Evolutionary conservation across 768 basidiomycete species (phyloP).

Genomic region (Leccinum arenicola): DNA sequence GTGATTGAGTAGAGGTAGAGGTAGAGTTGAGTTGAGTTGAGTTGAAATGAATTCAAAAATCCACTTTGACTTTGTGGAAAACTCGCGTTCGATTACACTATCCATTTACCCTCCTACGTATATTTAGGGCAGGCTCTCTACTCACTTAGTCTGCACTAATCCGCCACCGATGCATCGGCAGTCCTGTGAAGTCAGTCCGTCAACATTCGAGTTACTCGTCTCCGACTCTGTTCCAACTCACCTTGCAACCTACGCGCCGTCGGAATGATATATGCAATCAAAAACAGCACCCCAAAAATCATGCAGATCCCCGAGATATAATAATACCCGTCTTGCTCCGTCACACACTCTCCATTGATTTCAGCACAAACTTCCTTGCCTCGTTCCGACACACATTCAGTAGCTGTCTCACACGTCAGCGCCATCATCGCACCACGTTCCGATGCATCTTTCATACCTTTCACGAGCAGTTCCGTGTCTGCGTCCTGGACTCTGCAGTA

Average conservation of each 20-base stretch:
- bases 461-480: constrained; percentile 46
- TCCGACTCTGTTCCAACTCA: constrained; percentile 35
- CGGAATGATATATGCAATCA: constrained; percentile 78
- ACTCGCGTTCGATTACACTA: constrained; percentile 21
- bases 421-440: not conserved
- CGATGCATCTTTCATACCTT: constrained; percentile 41
- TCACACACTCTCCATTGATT: constrained; percentile 76
- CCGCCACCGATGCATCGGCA: constrained; percentile 73
- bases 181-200: constrained; percentile 39
- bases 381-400: constrained; percentile 90
- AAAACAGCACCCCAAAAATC: constrained; percentile 65
- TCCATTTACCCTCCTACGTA: constrained; percentile 1
- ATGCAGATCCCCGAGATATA: constrained; percentile 79
- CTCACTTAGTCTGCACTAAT: constrained; percentile 39
- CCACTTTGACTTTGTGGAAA: constrained; percentile 20
- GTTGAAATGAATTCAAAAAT: constrained; percentile 17
- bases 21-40: not conserved
- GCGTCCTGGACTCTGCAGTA: constrained; percentile 73
- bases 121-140: constrained; percentile 33
- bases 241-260: constrained; percentile 85
- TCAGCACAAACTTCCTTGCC: constrained; percentile 78
- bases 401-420: constrained; percentile 42
- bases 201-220: not conserved
- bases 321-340: constrained; percentile 91
- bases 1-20: too few relatives aligned